These are phyloP conservation scores for Chloropicon primus DNA, from an alignment of 139 green algal genomes.

Conservation along the genomic window DNA sequence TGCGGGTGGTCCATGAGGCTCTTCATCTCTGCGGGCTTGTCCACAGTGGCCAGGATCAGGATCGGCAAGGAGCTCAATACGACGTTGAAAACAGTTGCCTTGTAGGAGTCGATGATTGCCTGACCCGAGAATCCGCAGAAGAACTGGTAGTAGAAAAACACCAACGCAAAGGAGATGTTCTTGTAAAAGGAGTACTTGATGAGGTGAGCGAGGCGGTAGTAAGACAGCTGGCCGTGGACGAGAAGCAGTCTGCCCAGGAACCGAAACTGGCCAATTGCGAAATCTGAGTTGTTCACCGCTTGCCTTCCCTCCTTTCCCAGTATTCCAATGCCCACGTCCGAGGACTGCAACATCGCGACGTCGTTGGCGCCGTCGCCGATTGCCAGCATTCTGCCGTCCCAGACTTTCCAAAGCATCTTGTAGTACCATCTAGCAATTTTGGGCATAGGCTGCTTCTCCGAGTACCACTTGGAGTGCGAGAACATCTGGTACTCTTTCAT, in stretches of 20 bases:
- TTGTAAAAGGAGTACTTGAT: constrained; percentile 9
- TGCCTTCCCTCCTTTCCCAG: constrained; percentile 3
- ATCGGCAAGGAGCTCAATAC: background rate
- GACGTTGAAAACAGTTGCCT: background rate
- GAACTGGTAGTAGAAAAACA: constrained; percentile 1
- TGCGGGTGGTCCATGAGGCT: constrained; percentile 9
- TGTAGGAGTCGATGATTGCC: background rate
- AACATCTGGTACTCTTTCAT: constrained; percentile 47
- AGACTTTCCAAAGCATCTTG: background rate
- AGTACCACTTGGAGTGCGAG: constrained; percentile 5
- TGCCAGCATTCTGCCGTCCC: background rate
- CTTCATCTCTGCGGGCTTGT: background rate
- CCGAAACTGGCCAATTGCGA: background rate
- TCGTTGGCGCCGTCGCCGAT: background rate
- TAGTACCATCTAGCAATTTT: background rate
- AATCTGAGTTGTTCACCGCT: constrained; percentile 2
- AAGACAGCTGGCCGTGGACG: constrained; percentile 1
- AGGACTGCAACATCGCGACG: background rate
- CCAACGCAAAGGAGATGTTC: background rate
- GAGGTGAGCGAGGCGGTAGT: background rate
- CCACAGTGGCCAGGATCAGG: background rate
- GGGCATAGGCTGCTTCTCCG: background rate
- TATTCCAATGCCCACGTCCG: background rate
- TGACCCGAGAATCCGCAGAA: constrained; percentile 1
- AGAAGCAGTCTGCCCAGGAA: constrained; percentile 1